These are phyloP conservation scores for Colletotrichum trifolii DNA, from an alignment of 2,329 filamentous ascomycete species.

Conservation along the genomic window DNA sequence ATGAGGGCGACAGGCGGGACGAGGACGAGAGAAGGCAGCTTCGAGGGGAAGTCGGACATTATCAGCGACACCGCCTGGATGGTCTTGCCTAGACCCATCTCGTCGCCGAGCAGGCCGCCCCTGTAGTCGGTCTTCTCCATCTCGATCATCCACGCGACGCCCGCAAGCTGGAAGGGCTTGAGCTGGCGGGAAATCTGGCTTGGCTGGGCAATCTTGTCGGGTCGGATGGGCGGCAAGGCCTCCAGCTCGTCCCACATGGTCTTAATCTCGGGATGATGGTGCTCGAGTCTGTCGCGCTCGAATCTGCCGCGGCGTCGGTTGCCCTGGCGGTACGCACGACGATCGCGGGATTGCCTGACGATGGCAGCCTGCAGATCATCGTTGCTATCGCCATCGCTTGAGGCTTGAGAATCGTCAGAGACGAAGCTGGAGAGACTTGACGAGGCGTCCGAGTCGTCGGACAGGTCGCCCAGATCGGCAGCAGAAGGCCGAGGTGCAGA, in stretches of 20 bases:
- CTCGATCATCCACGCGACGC: slow-evolving; percentile 91
- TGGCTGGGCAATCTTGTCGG: slow-evolving; percentile 75
- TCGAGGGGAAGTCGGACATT: slow-evolving; percentile 95
- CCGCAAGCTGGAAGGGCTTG: slow-evolving; percentile 94
- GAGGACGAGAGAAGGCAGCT: slow-evolving; percentile 82
- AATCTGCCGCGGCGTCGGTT: slow-evolving; percentile 43
- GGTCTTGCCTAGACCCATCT: slow-evolving; percentile 99
- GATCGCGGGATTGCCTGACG: slow-evolving; percentile 40
- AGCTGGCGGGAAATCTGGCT: slow-evolving; percentile 81
- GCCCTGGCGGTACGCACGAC: slow-evolving; percentile 48
- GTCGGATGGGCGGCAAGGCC: slow-evolving; percentile 73
- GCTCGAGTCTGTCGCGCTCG: slow-evolving; percentile 76
- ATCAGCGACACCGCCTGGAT: slow-evolving; percentile 98
- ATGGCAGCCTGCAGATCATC: slow-evolving; percentile 10
- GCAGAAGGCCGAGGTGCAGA: background rate
- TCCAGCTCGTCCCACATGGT: slow-evolving; percentile 88
- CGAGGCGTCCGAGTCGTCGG: slow-evolving; percentile 16
- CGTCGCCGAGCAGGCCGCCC: slow-evolving; percentile 91
- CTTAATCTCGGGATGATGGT: slow-evolving; percentile 79
- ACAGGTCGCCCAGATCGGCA: background rate
- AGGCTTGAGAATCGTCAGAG: slow-evolving; percentile 5
- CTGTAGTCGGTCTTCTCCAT: slow-evolving; percentile 90
- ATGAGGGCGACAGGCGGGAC: slow-evolving; percentile 94
- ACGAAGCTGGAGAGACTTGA: slow-evolving; percentile 13
- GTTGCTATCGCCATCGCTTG: slow-evolving; percentile 11